Percentiles rank a stretch among this genome's conserved stretches.
These are phyloP conservation scores for Penicillium sumatraense DNA, from an alignment of 2,329 filamentous ascomycete genomes.

Conservation along the genomic window DNA sequence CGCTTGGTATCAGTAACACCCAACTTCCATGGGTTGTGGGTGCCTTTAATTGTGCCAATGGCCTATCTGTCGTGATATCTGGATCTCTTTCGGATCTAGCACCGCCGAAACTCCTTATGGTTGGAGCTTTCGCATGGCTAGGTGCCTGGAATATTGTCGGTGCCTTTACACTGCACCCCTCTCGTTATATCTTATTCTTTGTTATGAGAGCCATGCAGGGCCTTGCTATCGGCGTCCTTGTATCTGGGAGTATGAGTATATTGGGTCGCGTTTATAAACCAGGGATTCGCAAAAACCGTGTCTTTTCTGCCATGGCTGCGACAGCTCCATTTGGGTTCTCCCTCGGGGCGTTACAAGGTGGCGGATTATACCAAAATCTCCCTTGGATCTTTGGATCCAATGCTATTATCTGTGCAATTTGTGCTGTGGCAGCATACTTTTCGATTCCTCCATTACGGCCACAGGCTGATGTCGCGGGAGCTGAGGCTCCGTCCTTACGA, in stretches of 20 bases:
- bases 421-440: constrained; percentile 43
- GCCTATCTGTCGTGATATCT: constrained; percentile 49
- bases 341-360: constrained; percentile 50
- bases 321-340: constrained; percentile 52
- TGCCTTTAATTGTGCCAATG: constrained; percentile 47
- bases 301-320: constrained; percentile 55
- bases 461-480: constrained; percentile 33
- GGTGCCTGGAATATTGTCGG: constrained; percentile 46
- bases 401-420: constrained; percentile 45
- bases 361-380: constrained; percentile 44
- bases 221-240: constrained; percentile 54
- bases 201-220: constrained; percentile 49
- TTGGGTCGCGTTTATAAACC: constrained; percentile 52
- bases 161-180: constrained; percentile 42
- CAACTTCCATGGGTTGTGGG: constrained; percentile 51
- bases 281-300: constrained; percentile 52
- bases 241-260: constrained; percentile 56
- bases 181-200: constrained; percentile 42
- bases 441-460: constrained; percentile 45
- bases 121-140: constrained; percentile 50
- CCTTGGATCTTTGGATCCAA: constrained; percentile 52
- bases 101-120: constrained; percentile 47
- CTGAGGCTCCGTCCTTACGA: constrained; percentile 34
- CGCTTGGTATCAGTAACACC: constrained; percentile 44
- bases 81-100: constrained; percentile 44